Conservation (phyloP, 2,329 filamentous ascomycete species). For the Hypoxylon sp. region DNA sequence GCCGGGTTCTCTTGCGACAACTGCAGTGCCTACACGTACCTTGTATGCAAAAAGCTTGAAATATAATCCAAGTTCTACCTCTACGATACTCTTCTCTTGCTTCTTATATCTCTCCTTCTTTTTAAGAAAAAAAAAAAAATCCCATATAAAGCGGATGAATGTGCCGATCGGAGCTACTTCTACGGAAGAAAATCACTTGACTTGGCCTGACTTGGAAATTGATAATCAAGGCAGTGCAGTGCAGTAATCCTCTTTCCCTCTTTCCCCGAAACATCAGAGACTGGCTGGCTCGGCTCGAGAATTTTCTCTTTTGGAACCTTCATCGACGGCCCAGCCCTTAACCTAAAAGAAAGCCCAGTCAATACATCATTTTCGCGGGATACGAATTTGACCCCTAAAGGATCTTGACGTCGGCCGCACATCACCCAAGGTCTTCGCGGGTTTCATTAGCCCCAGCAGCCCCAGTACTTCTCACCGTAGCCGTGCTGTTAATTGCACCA, state of each 20-base stretch:
- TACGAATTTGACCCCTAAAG: background rate
- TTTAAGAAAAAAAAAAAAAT: background rate
- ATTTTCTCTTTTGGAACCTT: constrained; percentile 8
- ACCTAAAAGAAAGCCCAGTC: background rate
- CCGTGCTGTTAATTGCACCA: constrained; percentile 10
- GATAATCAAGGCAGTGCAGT: constrained; percentile 30
- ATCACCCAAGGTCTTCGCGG: constrained; percentile 6
- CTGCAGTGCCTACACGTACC: too few relatives aligned
- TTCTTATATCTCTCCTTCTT: background rate
- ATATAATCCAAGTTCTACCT: background rate
- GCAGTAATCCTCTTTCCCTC: constrained; percentile 1
- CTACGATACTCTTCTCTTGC: background rate
- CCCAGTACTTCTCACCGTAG: constrained; percentile 7
- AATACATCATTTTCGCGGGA: background rate
- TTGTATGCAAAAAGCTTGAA: too few relatives aligned
- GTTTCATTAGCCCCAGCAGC: constrained; percentile 1
- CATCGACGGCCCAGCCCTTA: constrained; percentile 2
- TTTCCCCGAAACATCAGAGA: constrained; percentile 16
- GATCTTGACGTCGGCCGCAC: background rate
- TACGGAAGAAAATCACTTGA: constrained; percentile 26
- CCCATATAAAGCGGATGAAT: background rate
- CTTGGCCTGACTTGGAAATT: constrained; percentile 24
- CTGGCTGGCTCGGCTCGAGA: constrained; percentile 10
- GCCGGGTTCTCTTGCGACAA: too few relatives aligned
- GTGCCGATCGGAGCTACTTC: constrained; percentile 15